phyloP scores from a whole-genome alignment of 352 stramenopile species.

The Pythium myriotylum region DNA sequence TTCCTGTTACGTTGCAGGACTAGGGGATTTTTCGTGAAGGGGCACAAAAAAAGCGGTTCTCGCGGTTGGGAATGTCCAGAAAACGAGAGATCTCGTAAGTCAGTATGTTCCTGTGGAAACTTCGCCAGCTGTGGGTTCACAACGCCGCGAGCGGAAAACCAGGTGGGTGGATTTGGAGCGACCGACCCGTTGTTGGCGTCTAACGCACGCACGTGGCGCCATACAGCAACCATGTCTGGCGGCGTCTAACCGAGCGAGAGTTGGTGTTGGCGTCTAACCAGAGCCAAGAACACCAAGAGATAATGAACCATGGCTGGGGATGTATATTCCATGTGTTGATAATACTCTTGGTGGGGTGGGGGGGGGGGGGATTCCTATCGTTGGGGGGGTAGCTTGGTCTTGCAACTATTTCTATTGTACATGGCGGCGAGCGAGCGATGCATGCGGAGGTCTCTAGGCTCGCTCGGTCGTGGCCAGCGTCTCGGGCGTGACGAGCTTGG shows the following conservation, averaged over 20 bases:
- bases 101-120: too few relatives aligned
- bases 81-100: too few relatives aligned
- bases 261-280: too few relatives aligned
- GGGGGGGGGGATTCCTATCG: slow-evolving; percentile 13
- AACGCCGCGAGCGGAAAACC: background rate
- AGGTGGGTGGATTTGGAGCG: slow-evolving; percentile 3
- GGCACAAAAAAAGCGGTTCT: too few relatives aligned
- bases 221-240: background rate
- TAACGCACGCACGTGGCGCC: background rate
- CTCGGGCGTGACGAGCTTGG: slow-evolving; percentile 48
- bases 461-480: background rate
- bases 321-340: slow-evolving; percentile 6
- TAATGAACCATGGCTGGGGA: too few relatives aligned
- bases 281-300: too few relatives aligned
- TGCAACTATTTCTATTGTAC: slow-evolving; percentile 17
- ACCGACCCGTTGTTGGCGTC: background rate
- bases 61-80: too few relatives aligned
- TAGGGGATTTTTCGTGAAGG: too few relatives aligned
- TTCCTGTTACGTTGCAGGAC: too few relatives aligned
- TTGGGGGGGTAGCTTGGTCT: too few relatives aligned
- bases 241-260: background rate
- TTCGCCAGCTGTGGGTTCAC: background rate
- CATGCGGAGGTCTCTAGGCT: background rate
- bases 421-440: background rate
- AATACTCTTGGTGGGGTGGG: slow-evolving; percentile 14